These are phyloP conservation scores for Melaleuca alternifolia DNA, from an alignment of 345 rosid species.

Conservation along the genomic window DNA sequence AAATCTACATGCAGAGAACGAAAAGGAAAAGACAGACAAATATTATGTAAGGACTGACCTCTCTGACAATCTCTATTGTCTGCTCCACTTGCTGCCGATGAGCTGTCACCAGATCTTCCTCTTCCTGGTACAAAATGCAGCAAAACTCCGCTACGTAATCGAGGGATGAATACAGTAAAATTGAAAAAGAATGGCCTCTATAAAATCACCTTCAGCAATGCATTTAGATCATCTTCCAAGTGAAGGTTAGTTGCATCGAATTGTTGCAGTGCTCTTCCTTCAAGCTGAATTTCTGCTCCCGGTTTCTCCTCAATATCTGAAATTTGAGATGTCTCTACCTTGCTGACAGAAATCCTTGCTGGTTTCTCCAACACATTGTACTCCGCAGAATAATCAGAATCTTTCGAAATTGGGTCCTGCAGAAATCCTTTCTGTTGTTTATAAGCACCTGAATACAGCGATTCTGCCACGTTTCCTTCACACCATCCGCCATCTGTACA, in stretches of 20 bases:
- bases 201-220: slow-evolving; percentile 25
- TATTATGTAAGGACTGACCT: slow-evolving; percentile 16
- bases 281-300: slow-evolving; percentile 6
- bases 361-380: slow-evolving; percentile 14
- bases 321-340: slow-evolving; percentile 11
- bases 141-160: background rate
- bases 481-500: slow-evolving; percentile 12
- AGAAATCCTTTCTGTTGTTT: slow-evolving; percentile 9
- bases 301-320: slow-evolving; percentile 5
- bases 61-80: slow-evolving; percentile 37
- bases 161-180: background rate
- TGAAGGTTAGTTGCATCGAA: slow-evolving; percentile 6
- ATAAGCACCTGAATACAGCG: slow-evolving; percentile 10
- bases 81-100: slow-evolving; percentile 49
- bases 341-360: slow-evolving; percentile 5
- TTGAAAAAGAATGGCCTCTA: background rate
- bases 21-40: background rate
- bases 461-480: slow-evolving; percentile 7
- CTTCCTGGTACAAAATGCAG: slow-evolving; percentile 25
- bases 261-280: slow-evolving; percentile 7
- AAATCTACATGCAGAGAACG: background rate
- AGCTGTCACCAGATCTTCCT: slow-evolving; percentile 50
- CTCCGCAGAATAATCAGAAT: slow-evolving; percentile 15
- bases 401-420: slow-evolving; percentile 6
- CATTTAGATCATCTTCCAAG: slow-evolving; percentile 38